Evolutionary conservation across 345 rosid genomes (phyloP).

Genomic region (Hibiscus trionum): DNA sequence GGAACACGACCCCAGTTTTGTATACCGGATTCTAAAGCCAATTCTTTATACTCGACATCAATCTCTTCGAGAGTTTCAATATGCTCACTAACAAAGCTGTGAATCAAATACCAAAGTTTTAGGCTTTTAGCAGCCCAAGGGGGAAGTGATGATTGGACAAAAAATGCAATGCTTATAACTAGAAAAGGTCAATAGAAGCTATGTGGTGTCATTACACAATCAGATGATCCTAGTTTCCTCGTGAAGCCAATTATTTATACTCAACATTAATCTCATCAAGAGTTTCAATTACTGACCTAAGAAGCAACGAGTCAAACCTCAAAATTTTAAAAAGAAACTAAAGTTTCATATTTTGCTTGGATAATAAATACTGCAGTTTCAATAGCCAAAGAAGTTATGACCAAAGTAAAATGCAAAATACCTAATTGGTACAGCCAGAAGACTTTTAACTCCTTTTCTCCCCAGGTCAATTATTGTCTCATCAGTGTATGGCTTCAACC

Average conservation of each 20-base stretch:
- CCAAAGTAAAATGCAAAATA: slow-evolving; percentile 14
- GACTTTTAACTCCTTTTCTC: slow-evolving; percentile 70
- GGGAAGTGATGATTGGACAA: neutral
- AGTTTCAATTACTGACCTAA: slow-evolving; percentile 91
- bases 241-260: slow-evolving; percentile 74
- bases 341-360: neutral
- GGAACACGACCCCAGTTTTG: slow-evolving; percentile 98
- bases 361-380: neutral
- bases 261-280: slow-evolving; percentile 87
- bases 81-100: slow-evolving; percentile 96
- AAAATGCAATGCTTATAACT: neutral
- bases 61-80: slow-evolving; percentile 98
- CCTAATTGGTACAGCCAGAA: slow-evolving; percentile 95
- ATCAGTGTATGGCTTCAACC: slow-evolving; percentile 99
- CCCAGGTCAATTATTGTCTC: slow-evolving; percentile 91
- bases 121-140: slow-evolving; percentile 1
- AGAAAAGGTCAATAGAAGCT: neutral
- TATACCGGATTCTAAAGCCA: slow-evolving; percentile 85
- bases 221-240: slow-evolving; percentile 85
- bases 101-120: slow-evolving; percentile 15
- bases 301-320: slow-evolving; percentile 43
- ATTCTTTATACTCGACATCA: slow-evolving; percentile 91
- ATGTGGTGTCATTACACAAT: neutral
- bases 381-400: neutral
- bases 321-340: neutral